Evolutionary conservation across 2,329 filamentous ascomycete genomes (phyloP).

Genomic region (Verticillium isaacii): DNA sequence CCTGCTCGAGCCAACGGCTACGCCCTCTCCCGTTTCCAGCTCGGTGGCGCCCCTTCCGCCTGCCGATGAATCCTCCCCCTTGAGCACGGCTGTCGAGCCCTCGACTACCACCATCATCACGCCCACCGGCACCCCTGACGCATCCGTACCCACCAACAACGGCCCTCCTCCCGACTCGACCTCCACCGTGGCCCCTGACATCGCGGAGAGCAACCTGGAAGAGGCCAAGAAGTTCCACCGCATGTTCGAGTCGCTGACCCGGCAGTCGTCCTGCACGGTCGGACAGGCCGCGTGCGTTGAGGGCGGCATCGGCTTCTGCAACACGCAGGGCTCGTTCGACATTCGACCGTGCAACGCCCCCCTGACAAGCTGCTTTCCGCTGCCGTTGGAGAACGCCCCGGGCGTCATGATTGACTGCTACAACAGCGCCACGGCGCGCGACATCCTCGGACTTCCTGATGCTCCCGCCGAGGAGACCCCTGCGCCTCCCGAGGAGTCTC

Average conservation of each 20-base stretch:
- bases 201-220: conserved; percentile 40
- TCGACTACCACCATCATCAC: conserved; percentile 6
- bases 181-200: conserved; percentile 32
- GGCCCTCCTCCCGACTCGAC: conserved; percentile 28
- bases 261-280: conserved; percentile 38
- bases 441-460: conserved; percentile 31
- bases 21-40: background rate
- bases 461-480: conserved; percentile 9
- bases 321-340: conserved; percentile 31
- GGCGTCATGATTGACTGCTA: conserved; percentile 48
- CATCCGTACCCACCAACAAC: conserved; percentile 36
- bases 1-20: background rate
- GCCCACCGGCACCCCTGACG: conserved; percentile 29
- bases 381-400: conserved; percentile 44
- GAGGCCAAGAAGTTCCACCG: conserved; percentile 41
- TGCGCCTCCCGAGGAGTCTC: background rate
- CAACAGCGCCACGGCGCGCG: conserved; percentile 31
- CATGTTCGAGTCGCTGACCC: conserved; percentile 37
- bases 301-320: conserved; percentile 44
- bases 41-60: background rate
- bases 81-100: background rate
- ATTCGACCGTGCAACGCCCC: conserved; percentile 29
- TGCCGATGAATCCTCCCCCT: background rate
- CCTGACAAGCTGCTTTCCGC: conserved; percentile 41
- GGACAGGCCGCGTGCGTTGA: conserved; percentile 49